Evolutionary conservation across 257 asterid genomes (phyloP).

Genomic region (Penstemon eatonii): DNA sequence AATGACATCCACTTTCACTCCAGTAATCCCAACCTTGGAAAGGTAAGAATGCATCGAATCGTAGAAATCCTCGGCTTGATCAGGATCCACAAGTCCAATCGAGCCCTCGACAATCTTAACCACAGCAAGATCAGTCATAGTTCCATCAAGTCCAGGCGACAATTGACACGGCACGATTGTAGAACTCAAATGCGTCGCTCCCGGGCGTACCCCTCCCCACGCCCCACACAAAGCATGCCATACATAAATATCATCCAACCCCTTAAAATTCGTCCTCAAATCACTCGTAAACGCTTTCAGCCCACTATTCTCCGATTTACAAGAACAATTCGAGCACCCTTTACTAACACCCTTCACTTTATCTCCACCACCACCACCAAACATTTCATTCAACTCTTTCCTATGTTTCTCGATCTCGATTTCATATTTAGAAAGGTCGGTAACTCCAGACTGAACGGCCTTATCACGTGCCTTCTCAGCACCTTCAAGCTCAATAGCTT

Average conservation of each 20-base stretch:
- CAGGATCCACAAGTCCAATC: conserved; percentile 70
- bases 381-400: conserved; percentile 49
- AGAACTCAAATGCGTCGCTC: conserved; percentile 53
- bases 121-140: conserved; percentile 74
- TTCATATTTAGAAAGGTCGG: conserved; percentile 41
- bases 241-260: conserved; percentile 69
- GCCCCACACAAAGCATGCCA: conserved; percentile 83
- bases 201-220: conserved; percentile 78
- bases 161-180: conserved; percentile 46
- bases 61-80: conserved; percentile 58
- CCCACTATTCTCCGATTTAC: conserved; percentile 38
- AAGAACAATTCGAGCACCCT: conserved; percentile 35
- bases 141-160: conserved; percentile 70
- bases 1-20: conserved; percentile 75
- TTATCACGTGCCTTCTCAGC: conserved; percentile 64
- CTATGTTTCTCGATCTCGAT: conserved; percentile 30
- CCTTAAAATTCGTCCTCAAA: conserved; percentile 52
- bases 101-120: conserved; percentile 70
- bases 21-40: conserved; percentile 60
- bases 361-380: conserved; percentile 33
- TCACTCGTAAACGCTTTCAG: conserved; percentile 59
- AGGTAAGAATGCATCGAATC: conserved; percentile 73
- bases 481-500: conserved; percentile 71
- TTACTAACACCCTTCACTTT: conserved; percentile 23
- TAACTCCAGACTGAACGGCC: conserved; percentile 45